phyloP scores from a whole-genome alignment of 345 rosid genomes.

The Streptanthus diversifolius region DNA sequence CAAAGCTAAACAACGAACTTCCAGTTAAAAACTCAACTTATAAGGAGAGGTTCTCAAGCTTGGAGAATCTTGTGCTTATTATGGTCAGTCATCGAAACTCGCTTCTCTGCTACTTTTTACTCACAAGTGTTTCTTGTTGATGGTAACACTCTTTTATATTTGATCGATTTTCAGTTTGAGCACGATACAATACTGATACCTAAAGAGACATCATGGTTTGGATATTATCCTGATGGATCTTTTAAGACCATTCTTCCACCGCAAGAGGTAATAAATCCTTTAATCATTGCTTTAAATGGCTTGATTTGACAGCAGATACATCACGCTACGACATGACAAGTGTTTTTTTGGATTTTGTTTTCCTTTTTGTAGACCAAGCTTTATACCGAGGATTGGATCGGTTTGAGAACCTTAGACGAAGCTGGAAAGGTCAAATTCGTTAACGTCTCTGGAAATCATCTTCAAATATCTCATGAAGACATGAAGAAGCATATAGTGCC shows the following conservation, averaged over 20 bases:
- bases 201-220: slow-evolving; percentile 81
- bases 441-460: slow-evolving; percentile 59
- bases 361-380: slow-evolving; percentile 45
- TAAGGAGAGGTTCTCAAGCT: slow-evolving; percentile 63
- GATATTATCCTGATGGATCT: slow-evolving; percentile 73
- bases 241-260: slow-evolving; percentile 52
- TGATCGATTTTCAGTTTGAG: slow-evolving; percentile 51
- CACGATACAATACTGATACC: slow-evolving; percentile 73
- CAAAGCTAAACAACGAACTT: slow-evolving; percentile 63
- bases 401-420: slow-evolving; percentile 60
- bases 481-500: slow-evolving; percentile 64
- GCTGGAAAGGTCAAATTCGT: slow-evolving; percentile 66
- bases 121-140: background rate
- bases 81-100: slow-evolving; percentile 44
- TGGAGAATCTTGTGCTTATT: slow-evolving; percentile 66
- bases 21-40: slow-evolving; percentile 54
- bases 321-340: background rate
- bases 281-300: slow-evolving; percentile 6
- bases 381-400: slow-evolving; percentile 72
- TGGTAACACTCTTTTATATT: background rate
- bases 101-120: background rate
- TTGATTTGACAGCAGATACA: background rate
- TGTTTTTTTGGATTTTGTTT: background rate
- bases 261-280: slow-evolving; percentile 43
- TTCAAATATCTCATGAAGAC: slow-evolving; percentile 48